Conservation (phyloP, 2,329 filamentous ascomycete species). For the Fusarium newnesense region DNA sequence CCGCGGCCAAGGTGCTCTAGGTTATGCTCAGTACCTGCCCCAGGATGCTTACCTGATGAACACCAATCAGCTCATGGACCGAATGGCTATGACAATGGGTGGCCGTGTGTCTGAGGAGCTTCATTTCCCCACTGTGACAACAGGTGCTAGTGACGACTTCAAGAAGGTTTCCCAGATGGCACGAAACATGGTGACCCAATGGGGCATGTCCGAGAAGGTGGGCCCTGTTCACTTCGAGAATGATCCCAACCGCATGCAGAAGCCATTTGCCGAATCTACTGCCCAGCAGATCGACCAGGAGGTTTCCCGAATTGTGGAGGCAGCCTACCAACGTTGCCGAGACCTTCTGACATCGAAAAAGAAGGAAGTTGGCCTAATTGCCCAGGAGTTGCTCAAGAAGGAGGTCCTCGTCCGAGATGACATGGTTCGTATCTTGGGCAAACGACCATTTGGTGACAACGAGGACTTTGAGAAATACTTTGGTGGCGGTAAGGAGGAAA, state of each 20-base stretch:
- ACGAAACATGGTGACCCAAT: constrained; percentile 98
- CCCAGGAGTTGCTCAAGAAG: constrained; percentile 91
- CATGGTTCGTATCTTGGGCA: constrained; percentile 87
- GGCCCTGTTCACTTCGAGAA: constrained; percentile 93
- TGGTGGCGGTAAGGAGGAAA: constrained; percentile 66
- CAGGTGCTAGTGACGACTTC: constrained; percentile 95
- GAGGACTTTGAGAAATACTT: constrained; percentile 98
- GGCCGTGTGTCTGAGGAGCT: constrained; percentile 95
- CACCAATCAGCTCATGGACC: constrained; percentile 95
- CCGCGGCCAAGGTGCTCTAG: constrained; percentile 90
- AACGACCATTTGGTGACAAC: constrained; percentile 81
- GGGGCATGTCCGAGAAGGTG: constrained; percentile 96
- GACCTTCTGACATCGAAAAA: constrained; percentile 87
- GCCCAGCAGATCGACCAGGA: constrained; percentile 92
- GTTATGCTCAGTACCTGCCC: constrained; percentile 97
- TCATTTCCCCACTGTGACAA: constrained; percentile 96
- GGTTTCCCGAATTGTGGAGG: constrained; percentile 89
- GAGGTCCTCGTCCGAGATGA: constrained; percentile 93
- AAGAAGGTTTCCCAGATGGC: constrained; percentile 98
- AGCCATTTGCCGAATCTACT: constrained; percentile 95
- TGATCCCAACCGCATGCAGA: constrained; percentile 83
- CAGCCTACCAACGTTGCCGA: constrained; percentile 91
- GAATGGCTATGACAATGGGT: constrained; percentile 99
- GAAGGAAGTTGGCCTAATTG: constrained; percentile 86
- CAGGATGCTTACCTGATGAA: constrained; percentile 96